Evolutionary conservation across 306 rosid species (phyloP), one percentile per base, ranked within the genome.

Genomic region (Benincasa hispida): DNA sequence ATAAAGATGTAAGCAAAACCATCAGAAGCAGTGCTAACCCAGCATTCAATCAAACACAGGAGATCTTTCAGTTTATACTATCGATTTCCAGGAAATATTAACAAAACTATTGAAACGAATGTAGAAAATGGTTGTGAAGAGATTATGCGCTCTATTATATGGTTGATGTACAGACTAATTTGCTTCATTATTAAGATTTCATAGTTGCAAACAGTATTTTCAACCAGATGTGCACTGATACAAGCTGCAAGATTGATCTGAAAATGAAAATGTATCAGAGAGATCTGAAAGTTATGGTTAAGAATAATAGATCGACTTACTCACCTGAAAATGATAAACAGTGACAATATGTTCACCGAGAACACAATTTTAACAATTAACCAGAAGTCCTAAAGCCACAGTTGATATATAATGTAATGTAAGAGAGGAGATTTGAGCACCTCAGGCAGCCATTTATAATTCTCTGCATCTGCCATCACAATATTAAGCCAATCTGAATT

Each of bases 381-480:
- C 41, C 2, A 62, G 14, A 62, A 62, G 22, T 62, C 70, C 24
- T 62, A 30, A 34, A 17, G 69, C 70, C 70, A 8, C 60, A 8
- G 15, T 30, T 72, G 41, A 25, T 1, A 22, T 28, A 66, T 65
- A 69, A 27, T 3, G 50, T 67, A 48, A 39, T 21, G 45, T 17
- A 65, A 66, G 72, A 35, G 72, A 8, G 11, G 28, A 66, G 21
- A 17, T 30, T 9, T 42, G 17, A 28, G 30, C 79, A 87, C 90
- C 87, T 87, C 90, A 42, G 98, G 97, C 2, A 93, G 84, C 98
- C 98, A 93, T 70, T 85, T 90, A 18, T 87, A 83, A 73, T 91
- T 93, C 87, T 93, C 98, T 24, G 97, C 96, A 79, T 93, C 97
- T 12, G 92, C 98, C 98, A 91, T 87, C 21, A 91, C 96, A 76